Base-by-base conservation (phyloP, 805 yeast genomes). In the Hagleromyces aurorensis region DNA sequence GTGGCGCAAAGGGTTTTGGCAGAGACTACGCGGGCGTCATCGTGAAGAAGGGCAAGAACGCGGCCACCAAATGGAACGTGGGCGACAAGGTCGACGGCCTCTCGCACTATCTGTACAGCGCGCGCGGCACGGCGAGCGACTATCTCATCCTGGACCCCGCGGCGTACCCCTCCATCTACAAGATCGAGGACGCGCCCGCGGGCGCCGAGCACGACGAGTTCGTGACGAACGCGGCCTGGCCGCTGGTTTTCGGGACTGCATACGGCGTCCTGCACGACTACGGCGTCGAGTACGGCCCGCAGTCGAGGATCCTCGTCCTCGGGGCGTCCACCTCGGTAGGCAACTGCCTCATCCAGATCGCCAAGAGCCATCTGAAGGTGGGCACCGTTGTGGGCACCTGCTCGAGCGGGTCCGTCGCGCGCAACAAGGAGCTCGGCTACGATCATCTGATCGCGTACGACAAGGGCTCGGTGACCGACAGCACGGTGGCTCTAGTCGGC, bases 241-340 rank as follows among this genome's bases (percentile, higher is more conserved):
- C 84, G 0, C 55, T 78, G 40, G 77, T 72, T 0, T 72, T 68
- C 40, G 72, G 74, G 12, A 78, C 93, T 3, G 87, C 89, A 1
- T 64, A 47, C 40, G 49, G 42, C 10, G 55, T 64, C 28, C 50
- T 68, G 17, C 47, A 50, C 6, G 35, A 45, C 5, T 41, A 44
- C 16, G 48, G 50, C 3, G 61, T 63, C 33, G 50, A 55, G 19
- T 55, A 70, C 13, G 61, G 58, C 20, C 60, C 61, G 7, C 55
- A 59, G 10, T 60, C 72, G 4, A 68, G 64, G 34, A 70, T 79
- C 4, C 61, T 81, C 27, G 65, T 83, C 13, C 58, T 80, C 25
- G 94, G 94, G 21, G 89, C 80, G 15, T 76, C 81, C 6, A 75
- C 93, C 1, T 57, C 77, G 9, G 86, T 79, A 10, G 86, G 87